phyloP scores from a whole-genome alignment of 306 rosid genomes.

The Pueraria montana region DNA sequence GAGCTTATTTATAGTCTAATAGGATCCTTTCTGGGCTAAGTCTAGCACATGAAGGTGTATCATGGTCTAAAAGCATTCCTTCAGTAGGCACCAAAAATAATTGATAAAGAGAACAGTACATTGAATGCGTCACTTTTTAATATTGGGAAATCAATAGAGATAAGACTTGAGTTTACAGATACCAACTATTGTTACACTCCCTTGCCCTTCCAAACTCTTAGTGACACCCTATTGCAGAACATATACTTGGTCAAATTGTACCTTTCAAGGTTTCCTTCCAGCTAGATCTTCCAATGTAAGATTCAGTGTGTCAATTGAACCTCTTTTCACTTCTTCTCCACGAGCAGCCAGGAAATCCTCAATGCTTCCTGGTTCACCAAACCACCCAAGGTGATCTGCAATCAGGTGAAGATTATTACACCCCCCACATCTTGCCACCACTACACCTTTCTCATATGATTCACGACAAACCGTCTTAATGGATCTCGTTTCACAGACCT shows the following conservation, averaged over 20 bases:
- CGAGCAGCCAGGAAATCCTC: slow-evolving; percentile 84
- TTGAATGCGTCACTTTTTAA: slow-evolving; percentile 8
- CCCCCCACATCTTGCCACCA: slow-evolving; percentile 85
- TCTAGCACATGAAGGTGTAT: neutral
- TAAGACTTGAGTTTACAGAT: slow-evolving; percentile 26
- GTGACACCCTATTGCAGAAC: slow-evolving; percentile 23
- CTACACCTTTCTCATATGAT: slow-evolving; percentile 91
- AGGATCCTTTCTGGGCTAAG: neutral
- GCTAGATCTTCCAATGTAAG: slow-evolving; percentile 82
- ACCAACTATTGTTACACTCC: slow-evolving; percentile 1
- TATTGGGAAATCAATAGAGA: neutral
- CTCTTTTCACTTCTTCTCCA: slow-evolving; percentile 86
- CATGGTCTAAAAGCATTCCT: slow-evolving; percentile 19
- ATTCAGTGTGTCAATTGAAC: slow-evolving; percentile 74
- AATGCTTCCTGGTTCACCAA: slow-evolving; percentile 79
- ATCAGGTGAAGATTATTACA: slow-evolving; percentile 86
- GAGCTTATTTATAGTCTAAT: no score
- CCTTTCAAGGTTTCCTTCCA: slow-evolving; percentile 60
- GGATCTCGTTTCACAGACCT: slow-evolving; percentile 91
- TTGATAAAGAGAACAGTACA: slow-evolving; percentile 7
- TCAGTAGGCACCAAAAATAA: slow-evolving; percentile 15
- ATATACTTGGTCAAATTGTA: slow-evolving; percentile 15
- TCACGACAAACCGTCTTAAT: slow-evolving; percentile 77
- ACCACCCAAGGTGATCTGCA: slow-evolving; percentile 91
- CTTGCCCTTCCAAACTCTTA: slow-evolving; percentile 12